These are phyloP conservation scores for Nicotiana otophora DNA, from an alignment of 257 asterid species.

Conservation along the genomic window DNA sequence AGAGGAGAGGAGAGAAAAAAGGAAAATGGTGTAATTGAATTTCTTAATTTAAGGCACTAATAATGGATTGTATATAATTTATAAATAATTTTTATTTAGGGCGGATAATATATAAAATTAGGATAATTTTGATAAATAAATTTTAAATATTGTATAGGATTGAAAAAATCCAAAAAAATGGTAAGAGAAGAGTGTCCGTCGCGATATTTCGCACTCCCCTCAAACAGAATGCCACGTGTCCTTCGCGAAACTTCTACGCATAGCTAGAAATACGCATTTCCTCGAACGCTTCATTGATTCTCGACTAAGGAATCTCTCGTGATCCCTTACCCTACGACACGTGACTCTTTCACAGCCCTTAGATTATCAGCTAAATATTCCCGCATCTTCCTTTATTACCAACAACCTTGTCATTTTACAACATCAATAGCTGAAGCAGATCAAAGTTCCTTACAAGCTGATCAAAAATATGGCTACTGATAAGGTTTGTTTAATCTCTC, in stretches of 20 bases:
- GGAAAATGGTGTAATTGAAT: too few species aligned
- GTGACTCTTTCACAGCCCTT: neutral
- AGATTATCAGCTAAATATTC: neutral
- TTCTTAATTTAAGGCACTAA: too few species aligned
- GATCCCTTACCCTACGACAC: neutral
- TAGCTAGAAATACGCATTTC: conserved; percentile 3
- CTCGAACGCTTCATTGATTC: neutral
- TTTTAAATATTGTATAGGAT: too few species aligned
- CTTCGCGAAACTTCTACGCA: neutral
- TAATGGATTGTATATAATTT: too few species aligned
- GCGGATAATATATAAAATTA: too few species aligned
- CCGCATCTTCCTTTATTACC: neutral
- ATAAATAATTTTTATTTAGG: too few species aligned
- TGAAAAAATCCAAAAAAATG: too few species aligned
- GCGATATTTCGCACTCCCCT: neutral
- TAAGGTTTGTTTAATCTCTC: neutral
- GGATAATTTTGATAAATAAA: too few species aligned
- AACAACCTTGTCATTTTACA: neutral
- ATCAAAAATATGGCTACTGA: neutral
- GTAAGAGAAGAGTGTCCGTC: neutral
- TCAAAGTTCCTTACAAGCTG: neutral
- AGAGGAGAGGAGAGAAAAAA: too few species aligned
- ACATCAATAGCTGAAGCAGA: neutral
- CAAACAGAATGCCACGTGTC: neutral
- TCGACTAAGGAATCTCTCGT: neutral